Conservation (phyloP, 768 basidiomycete genomes). For the Amanita rubescens region DNA sequence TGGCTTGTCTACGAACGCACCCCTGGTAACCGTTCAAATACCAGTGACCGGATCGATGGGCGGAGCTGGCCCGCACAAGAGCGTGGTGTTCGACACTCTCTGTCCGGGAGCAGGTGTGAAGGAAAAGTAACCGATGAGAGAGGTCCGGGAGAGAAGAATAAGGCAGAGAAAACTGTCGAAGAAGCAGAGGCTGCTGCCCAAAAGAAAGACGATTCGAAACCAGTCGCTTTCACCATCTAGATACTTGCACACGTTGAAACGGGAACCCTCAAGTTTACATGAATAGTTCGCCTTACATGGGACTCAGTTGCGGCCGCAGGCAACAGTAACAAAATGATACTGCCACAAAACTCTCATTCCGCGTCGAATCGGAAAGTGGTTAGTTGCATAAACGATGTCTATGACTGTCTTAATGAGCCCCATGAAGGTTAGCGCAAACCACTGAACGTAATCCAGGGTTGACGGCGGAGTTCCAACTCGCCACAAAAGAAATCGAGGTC, state of each 20-base stretch:
- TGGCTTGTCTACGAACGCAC: no score
- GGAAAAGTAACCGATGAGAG: constrained; percentile 42
- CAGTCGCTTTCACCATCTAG: constrained; percentile 39
- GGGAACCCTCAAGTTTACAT: neutral
- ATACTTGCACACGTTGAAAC: neutral
- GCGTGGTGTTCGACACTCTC: constrained; percentile 60
- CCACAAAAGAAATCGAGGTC: no score
- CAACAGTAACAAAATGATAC: no score
- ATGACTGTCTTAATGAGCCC: no score
- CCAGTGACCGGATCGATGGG: constrained; percentile 68
- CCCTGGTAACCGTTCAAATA: no score
- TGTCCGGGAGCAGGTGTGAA: constrained; percentile 32
- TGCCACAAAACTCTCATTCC: no score
- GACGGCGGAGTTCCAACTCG: no score
- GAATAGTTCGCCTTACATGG: neutral
- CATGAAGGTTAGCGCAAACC: no score
- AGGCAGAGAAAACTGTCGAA: constrained; percentile 58
- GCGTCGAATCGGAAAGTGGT: no score
- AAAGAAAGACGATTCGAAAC: constrained; percentile 54
- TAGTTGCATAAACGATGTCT: no score
- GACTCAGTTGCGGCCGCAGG: no score
- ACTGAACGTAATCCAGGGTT: no score
- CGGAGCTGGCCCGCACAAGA: constrained; percentile 56
- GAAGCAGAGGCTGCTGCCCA: constrained; percentile 53
- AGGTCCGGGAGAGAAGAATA: constrained; percentile 56